Evolutionary conservation across 2,329 filamentous ascomycete species (phyloP).

Genomic region (Hypoxylon sp.): DNA sequence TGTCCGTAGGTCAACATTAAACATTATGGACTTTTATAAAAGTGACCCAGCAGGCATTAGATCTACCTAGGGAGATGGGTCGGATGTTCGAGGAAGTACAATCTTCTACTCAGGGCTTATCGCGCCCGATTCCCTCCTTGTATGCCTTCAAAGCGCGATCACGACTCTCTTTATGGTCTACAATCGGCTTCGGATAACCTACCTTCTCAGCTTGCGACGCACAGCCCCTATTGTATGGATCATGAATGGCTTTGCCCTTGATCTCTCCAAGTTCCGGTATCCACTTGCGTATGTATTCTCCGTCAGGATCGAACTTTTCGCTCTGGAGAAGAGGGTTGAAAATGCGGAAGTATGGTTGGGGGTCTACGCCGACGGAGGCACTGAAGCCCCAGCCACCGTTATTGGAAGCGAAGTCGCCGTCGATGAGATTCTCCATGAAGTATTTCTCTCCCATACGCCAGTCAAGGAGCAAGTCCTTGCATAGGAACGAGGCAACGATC

Average conservation of each 20-base stretch:
- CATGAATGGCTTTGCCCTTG: constrained; percentile 78
- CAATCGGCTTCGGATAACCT: constrained; percentile 80
- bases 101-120: constrained; percentile 55
- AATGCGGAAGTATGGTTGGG: constrained; percentile 90
- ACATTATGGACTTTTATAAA: too few species aligned
- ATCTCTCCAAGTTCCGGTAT: constrained; percentile 78
- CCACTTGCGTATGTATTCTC: constrained; percentile 86
- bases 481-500: constrained; percentile 83
- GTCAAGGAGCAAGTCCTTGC: constrained; percentile 84
- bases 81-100: constrained; percentile 51
- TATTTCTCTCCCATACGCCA: constrained; percentile 85
- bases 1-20: background rate
- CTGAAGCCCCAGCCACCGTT: constrained; percentile 72
- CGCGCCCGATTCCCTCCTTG: constrained; percentile 71
- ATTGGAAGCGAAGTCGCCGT: constrained; percentile 84
- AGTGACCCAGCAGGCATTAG: too few species aligned
- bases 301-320: constrained; percentile 84
- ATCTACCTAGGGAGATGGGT: too few species aligned
- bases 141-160: constrained; percentile 77
- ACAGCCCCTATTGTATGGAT: constrained; percentile 78
- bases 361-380: constrained; percentile 73
- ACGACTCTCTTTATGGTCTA: constrained; percentile 78
- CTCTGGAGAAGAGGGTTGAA: constrained; percentile 89
- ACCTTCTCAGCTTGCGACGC: constrained; percentile 69
- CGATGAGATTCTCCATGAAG: constrained; percentile 85